These are phyloP conservation scores for Aspergillus sp. DNA, from an alignment of 2,329 filamentous ascomycete genomes.

Conservation along the genomic window DNA sequence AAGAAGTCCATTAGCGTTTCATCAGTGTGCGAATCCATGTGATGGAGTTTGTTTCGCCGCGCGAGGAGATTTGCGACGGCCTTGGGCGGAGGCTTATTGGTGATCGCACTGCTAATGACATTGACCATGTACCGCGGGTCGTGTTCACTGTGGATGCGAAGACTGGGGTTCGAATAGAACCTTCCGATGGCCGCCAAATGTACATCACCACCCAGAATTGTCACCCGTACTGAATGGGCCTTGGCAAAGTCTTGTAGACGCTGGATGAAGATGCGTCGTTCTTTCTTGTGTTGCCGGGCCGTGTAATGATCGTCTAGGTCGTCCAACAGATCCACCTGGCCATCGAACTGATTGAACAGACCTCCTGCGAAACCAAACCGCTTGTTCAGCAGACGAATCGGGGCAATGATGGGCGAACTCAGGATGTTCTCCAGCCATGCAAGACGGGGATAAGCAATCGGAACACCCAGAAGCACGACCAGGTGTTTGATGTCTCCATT, in stretches of 20 bases:
- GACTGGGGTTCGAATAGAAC: slow-evolving; percentile 64
- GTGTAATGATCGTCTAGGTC: slow-evolving; percentile 78
- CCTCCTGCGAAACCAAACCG: slow-evolving; percentile 83
- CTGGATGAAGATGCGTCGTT: slow-evolving; percentile 73
- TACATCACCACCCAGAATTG: slow-evolving; percentile 66
- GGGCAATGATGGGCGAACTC: slow-evolving; percentile 80
- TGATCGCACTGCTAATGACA: slow-evolving; percentile 65
- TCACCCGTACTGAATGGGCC: slow-evolving; percentile 58
- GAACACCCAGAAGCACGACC: slow-evolving; percentile 66
- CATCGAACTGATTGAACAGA: slow-evolving; percentile 92
- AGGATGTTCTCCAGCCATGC: slow-evolving; percentile 98
- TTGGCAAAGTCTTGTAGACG: slow-evolving; percentile 62
- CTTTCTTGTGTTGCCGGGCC: slow-evolving; percentile 83
- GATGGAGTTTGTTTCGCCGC: slow-evolving; percentile 66
- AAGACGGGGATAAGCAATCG: slow-evolving; percentile 71
- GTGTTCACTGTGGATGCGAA: slow-evolving; percentile 57
- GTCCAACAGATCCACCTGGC: slow-evolving; percentile 66
- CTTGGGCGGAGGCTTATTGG: slow-evolving; percentile 67
- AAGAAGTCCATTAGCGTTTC: slow-evolving; percentile 66
- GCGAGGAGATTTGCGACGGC: slow-evolving; percentile 67
- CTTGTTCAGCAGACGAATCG: slow-evolving; percentile 85
- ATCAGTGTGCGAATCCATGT: slow-evolving; percentile 63
- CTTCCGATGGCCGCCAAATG: slow-evolving; percentile 65
- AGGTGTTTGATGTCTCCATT: slow-evolving; percentile 64
- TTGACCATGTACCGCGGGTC: slow-evolving; percentile 68